These are phyloP conservation scores for Marasmius tenuissimus DNA, from an alignment of 1,284 basidiomycete species.

Conservation along the genomic window DNA sequence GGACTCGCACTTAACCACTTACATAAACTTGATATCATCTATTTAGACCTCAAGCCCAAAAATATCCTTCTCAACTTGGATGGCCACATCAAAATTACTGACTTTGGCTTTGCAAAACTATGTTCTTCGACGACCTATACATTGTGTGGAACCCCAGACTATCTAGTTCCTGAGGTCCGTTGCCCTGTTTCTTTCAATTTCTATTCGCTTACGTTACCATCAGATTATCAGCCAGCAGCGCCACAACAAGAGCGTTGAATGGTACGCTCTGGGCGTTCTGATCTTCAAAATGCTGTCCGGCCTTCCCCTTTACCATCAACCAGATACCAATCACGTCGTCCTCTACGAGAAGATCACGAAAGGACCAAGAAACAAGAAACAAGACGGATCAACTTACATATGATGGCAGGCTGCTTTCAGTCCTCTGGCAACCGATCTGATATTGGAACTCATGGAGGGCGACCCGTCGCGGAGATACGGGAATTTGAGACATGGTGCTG, in stretches of 20 bases:
- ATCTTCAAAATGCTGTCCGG: constrained; percentile 97
- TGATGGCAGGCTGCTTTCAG: constrained; percentile 87
- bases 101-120: constrained; percentile 96
- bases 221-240: constrained; percentile 86
- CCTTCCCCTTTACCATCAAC: constrained; percentile 75
- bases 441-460: constrained; percentile 87
- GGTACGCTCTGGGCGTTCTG: constrained; percentile 97
- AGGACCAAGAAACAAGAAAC: no score
- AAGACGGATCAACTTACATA: constrained; percentile 65
- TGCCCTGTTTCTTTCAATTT: neutral
- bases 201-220: neutral
- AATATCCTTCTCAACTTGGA: constrained; percentile 93
- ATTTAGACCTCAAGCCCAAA: constrained; percentile 97
- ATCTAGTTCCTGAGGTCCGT: constrained; percentile 84
- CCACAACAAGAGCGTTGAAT: constrained; percentile 98
- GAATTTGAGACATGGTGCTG: constrained; percentile 89
- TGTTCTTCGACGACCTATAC: constrained; percentile 95
- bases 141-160: constrained; percentile 96
- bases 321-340: constrained; percentile 61
- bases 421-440: constrained; percentile 74
- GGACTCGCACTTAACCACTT: constrained; percentile 93
- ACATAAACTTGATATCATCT: constrained; percentile 90
- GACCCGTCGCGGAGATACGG: constrained; percentile 93
- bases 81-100: constrained; percentile 97
- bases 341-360: constrained; percentile 82